A percentile compares a stretch with the other conserved stretches of the same genome.
phyloP scores from a whole-genome alignment of 2,329 filamentous ascomycete genomes.

The Beauveria bassiana region DNA sequence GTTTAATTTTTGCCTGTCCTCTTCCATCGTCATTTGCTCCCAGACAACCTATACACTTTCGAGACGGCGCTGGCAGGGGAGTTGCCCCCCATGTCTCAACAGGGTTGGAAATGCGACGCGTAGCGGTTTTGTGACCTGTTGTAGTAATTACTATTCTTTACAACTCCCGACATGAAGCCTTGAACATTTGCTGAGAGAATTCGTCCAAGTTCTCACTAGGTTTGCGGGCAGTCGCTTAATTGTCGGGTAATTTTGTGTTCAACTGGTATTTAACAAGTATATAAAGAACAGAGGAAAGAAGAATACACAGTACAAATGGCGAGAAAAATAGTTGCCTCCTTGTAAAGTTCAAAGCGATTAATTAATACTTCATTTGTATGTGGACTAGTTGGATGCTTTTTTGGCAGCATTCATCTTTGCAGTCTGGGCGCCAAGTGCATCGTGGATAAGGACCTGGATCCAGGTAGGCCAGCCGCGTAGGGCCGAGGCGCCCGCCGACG shows the following conservation, averaged over 20 bases:
- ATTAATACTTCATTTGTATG: too few relatives aligned
- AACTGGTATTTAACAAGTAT: background rate
- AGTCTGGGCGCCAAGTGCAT: constrained; percentile 3
- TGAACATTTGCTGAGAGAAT: background rate
- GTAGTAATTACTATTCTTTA: background rate
- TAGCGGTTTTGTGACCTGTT: too few relatives aligned
- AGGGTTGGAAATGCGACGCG: too few relatives aligned
- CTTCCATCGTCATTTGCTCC: too few relatives aligned
- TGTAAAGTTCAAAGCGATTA: too few relatives aligned
- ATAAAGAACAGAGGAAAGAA: background rate
- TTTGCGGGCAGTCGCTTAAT: background rate
- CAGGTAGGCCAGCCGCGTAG: constrained; percentile 30
- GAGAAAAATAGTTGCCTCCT: too few relatives aligned
- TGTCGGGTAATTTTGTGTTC: background rate
- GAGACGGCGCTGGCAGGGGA: too few relatives aligned
- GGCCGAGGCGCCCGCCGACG: constrained; percentile 14
- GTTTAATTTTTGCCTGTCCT: too few relatives aligned
- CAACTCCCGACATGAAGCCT: background rate
- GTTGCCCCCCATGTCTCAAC: too few relatives aligned
- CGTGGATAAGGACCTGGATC: constrained; percentile 17
- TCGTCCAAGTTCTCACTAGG: too few relatives aligned
- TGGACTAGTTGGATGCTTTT: background rate
- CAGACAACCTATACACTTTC: too few relatives aligned
- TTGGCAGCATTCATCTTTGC: constrained; percentile 4
- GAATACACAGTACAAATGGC: background rate